These are phyloP conservation scores for Musa balbisiana DNA, from an alignment of 202 grass and related monocot genomes.

Conservation along the genomic window DNA sequence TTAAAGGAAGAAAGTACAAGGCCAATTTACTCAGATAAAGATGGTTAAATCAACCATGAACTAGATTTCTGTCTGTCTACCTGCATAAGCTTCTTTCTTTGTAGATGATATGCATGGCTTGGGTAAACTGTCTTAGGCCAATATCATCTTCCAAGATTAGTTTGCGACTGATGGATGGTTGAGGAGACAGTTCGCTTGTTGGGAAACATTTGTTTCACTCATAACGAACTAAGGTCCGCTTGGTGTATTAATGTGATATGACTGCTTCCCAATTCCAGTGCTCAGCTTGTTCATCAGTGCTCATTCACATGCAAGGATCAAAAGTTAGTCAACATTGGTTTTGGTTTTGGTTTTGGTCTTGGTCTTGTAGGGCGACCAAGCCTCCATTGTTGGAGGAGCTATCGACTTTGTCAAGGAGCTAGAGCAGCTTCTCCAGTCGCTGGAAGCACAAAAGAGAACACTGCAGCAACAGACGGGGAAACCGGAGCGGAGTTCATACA, in stretches of 20 bases:
- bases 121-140: neutral
- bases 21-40: neutral
- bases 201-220: too few relatives aligned
- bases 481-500: neutral
- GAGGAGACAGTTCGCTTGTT: too few relatives aligned
- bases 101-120: neutral
- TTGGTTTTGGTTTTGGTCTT: too few relatives aligned
- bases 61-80: neutral
- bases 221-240: too few relatives aligned
- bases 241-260: too few relatives aligned
- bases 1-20: too few relatives aligned
- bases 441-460: conserved; percentile 71
- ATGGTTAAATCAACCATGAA: too few relatives aligned
- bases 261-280: too few relatives aligned
- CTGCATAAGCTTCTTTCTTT: conserved; percentile 7
- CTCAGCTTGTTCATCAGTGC: neutral
- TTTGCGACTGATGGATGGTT: too few relatives aligned
- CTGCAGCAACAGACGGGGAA: neutral
- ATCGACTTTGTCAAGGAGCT: conserved; percentile 95
- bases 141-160: too few relatives aligned
- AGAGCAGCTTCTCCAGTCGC: conserved; percentile 77
- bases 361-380: conserved; percentile 62
- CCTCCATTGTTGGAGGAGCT: conserved; percentile 79
- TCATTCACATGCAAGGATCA: neutral
- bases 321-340: too few relatives aligned